Evolutionary conservation across 2,329 filamentous ascomycete species (phyloP), one percentile per base, ranked within the genome.

Genomic region (Sporothrix brasiliensis): DNA sequence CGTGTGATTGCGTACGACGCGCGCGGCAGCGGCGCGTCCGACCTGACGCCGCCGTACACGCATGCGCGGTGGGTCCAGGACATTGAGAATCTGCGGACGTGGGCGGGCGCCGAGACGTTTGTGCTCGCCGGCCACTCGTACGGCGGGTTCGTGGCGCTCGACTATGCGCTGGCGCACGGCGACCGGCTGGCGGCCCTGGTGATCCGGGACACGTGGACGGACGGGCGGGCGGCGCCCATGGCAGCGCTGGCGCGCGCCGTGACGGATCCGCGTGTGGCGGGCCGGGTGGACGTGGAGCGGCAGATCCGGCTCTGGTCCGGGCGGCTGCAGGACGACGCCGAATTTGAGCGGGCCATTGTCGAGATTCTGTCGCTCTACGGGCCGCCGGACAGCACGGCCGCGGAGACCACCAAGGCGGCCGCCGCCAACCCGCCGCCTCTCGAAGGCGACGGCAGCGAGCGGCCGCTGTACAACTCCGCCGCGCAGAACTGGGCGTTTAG

Each of bases 401-500:
- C 34, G 34, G 34, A 34, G 34, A 34, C 34, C 34, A 9, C 34
- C 6, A 34, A 34, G 4, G 34, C 34, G 34, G 27, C 27, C 27
- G 27, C 27, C 27, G 61, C 47, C 5, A 47, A 47, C 44, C 24
- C 54, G 27, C 27, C 27, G 27, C 27, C 27, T 30, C 27, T 52
- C 16, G 63, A 52, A 11, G 63, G 63, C 47, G 63, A 67, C 47
- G 63, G 44, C 27, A 52, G 44, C 9, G 44, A 39, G 47, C 21
- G 5, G 44, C 47, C 47, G 13, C 63, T 50, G 47, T 67, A 67
- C 63, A 67, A 67, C 47, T 34, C 63, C 16, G 63, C 63, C 24
- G 63, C 47, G 47, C 63, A 67, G 47, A 67, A 67, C 47, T 34
- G 27, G 47, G 63, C 63, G 7, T 67, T 67, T 14, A 52, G 63